Evolutionary conservation across 352 stramenopile genomes (phyloP), one percentile per base, ranked within the genome.

Genomic region (Globisporangium ultimum): DNA sequence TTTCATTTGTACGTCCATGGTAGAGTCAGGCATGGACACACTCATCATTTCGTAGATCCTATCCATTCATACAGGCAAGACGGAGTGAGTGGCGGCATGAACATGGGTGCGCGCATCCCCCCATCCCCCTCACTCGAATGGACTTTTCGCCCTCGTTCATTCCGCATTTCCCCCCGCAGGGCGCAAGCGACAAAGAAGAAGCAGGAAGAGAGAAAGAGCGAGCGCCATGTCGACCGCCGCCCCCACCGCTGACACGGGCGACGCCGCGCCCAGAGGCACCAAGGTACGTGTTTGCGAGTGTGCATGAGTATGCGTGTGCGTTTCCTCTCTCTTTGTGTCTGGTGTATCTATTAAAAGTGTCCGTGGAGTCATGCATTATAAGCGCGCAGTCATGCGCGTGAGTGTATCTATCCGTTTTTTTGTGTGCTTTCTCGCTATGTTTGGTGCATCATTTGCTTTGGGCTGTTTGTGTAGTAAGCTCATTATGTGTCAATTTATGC

Each of bases 111-210:
- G 22, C 46, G 15, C n/a, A 2, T 6, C 3, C 3, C 18, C n/a
- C 22, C 46, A 51, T 43, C 38, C 3, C 38, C 10, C 38, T 17
- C 38, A 43, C 38, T 43, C 38, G 38, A 3, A 32, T 32, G 24
- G 24, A 5, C 24, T 32, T 5, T n/a, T n/a, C n/a, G n/a, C 24
- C 24, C 24, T 32, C 24, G 24, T n/a, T 52, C 53, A 60, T 60
- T 60, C 45, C 42, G 13, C 13, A 38, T 53, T 60, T 60, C 22
- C 17, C 42, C 43, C 24, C 34, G 22, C 47, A 36, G 15, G 18
- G 40, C 21, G 40, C 21, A 58, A 20, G 36, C 17, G n/a, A 28
- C 12, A 5, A 53, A 9, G 12, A 59, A 41, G 28, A 32, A 10
- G 52, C 15, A 2, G 34, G 1, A 8, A 60, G 10, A 41, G 7